Evolutionary conservation across 129 eudicot genomes (phyloP), one percentile per base, ranked within the genome.

Genomic region (Sambucus nigra): DNA sequence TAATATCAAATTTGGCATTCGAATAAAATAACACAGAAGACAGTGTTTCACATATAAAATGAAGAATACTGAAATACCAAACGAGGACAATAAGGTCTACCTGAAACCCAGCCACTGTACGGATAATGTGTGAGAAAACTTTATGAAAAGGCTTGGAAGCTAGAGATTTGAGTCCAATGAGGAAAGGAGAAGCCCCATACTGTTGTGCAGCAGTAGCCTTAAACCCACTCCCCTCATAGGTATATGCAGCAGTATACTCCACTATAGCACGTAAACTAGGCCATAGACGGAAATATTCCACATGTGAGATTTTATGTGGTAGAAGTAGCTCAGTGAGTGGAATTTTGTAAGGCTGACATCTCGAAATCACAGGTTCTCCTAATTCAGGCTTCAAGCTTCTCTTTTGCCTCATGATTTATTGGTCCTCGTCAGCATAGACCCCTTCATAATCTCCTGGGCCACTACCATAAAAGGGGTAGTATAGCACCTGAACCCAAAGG

Each of bases 141-240:
- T 74, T 79, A 58, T 91, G 98, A 68, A 91, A 91, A 40, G 98
- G 98, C 69, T 91, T 91, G 35, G 95, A 63, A 57, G 94, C 77
- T 47, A 91, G 73, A 61, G 94, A 85, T 60, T 75, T 91, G 22
- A 91, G 79, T 42, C 98, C 98, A 69, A 86, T 91, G 49, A 91
- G 68, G 29, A 91, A 91, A 18, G 98, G 98, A 14, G 98, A 91
- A 68, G 94, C 80, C 47, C 95, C 98, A 48, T 85, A 91, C 64
- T 91, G 98, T 61, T 91, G 95, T 14, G 98, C 98, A 67, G 98
- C 98, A 19, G 98, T 91, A 22, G 98, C 98, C 76, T 73, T 91
- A 65, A 91, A 91, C 13, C 98, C 98, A 63, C 98, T 91, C 54
- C 98, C 98, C 75, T 91, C 94, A 18, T 91, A 91, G n/a, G 88